Evolutionary conservation across 306 rosid species (phyloP), one percentile per base, ranked within the genome.

Genomic region (Astragalus glycyphyllos): DNA sequence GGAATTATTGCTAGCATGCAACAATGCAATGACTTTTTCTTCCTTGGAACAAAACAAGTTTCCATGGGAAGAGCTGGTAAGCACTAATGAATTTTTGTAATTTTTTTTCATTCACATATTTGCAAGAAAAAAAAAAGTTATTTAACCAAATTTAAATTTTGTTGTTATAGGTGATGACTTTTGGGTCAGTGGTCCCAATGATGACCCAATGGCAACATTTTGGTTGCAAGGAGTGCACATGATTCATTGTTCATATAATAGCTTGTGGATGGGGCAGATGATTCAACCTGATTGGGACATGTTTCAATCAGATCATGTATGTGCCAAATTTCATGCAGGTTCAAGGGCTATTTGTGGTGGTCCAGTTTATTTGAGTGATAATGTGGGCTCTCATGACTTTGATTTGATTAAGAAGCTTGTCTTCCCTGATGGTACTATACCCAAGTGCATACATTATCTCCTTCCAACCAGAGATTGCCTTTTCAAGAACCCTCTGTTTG

Each of bases 261-360:
- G 96, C 80, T 73, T 92, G 87, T 92, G 98, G 98, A 92, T 92
- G 91, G 92, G 97, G 15, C 93, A 92, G 49, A 84, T 92, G 49
- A 86, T 86, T 75, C 96, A 84, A 2, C 98, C 97, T 1, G 98
- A 92, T 76, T 92, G 98, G 97, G 97, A 92, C 65, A 92, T 92
- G 98, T 92, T 92, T 80, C 96, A 88, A 63, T 92, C 97, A 11
- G 96, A 88, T 47, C 93, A 90, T 79, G 32, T 58, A 3, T 92
- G 96, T 78, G 92, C 96, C 72, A 88, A 86, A 64, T 90, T 85
- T 60, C 98, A 90, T 58, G 98, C 92, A 12, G 97, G 91, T 49
- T 90, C 98, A 15, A 86, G 93, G 72, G 96, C 96, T 32, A 88
- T 90, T 37, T 86, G 87, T 74, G 97, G 96, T 0, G 97, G 96